Percentiles rank a stretch among this genome's conserved stretches.
These are phyloP conservation scores for Neocallimastix lanati DNA, from an alignment of 192 early-diverging fungal species.

Conservation along the genomic window DNA sequence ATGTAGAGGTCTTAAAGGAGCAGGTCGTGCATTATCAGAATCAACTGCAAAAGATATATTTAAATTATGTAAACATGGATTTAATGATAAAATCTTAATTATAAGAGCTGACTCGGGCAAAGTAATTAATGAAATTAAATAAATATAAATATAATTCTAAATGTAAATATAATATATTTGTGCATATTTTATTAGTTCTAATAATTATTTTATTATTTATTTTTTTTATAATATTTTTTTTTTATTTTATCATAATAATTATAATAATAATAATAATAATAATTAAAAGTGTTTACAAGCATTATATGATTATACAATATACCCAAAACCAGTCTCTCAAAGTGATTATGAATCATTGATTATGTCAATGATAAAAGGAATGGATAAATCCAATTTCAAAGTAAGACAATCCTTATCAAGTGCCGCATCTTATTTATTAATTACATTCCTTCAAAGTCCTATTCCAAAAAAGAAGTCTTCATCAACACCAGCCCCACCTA, in stretches of 20 bases:
- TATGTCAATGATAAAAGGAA: background rate
- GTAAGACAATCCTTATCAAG: background rate
- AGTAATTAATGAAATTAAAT: no score
- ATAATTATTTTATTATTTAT: no score
- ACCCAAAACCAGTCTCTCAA: background rate
- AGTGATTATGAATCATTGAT: background rate
- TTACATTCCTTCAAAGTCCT: conserved; percentile 3
- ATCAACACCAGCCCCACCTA: conserved; percentile 4
- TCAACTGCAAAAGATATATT: conserved; percentile 48
- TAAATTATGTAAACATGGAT: conserved; percentile 37
- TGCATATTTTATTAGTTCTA: no score
- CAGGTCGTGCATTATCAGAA: conserved; percentile 53
- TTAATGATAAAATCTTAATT: conserved; percentile 52
- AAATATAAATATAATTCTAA: no score
- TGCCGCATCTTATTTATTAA: background rate
- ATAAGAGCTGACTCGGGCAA: conserved; percentile 44
- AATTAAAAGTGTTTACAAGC: background rate
- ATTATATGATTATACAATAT: background rate
- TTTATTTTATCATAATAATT: no score
- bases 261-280: no score
- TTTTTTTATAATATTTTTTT: no score
- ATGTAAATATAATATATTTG: no score
- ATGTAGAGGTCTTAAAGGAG: conserved; percentile 42
- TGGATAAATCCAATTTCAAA: background rate
- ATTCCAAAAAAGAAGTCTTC: conserved; percentile 1